These are phyloP conservation scores for Coemansia sp. DNA, from an alignment of 192 early-diverging fungal species.

Conservation along the genomic window DNA sequence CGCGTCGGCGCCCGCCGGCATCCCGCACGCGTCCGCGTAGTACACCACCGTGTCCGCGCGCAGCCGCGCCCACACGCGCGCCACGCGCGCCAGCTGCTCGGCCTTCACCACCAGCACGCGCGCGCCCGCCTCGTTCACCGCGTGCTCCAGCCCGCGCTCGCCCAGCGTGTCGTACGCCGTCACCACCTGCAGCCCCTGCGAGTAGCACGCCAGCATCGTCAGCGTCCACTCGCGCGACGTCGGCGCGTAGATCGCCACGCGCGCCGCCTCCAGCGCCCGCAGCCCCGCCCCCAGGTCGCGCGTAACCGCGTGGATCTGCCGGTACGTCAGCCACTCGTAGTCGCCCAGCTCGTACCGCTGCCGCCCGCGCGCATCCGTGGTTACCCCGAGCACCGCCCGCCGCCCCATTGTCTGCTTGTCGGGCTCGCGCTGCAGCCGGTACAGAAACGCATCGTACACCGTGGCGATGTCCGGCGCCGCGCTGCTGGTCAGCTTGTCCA, in stretches of 20 bases:
- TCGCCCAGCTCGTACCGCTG: slow-evolving; percentile 60
- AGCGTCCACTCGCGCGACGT: slow-evolving; percentile 56
- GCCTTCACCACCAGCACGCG: slow-evolving; percentile 58
- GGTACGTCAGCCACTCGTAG: slow-evolving; percentile 81
- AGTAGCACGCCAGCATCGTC: slow-evolving; percentile 52
- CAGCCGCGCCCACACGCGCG: slow-evolving; percentile 1
- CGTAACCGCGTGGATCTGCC: slow-evolving; percentile 57
- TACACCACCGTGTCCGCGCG: slow-evolving; percentile 55
- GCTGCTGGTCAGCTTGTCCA: slow-evolving; percentile 14
- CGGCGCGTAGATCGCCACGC: slow-evolving; percentile 65
- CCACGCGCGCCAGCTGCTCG: slow-evolving; percentile 45
- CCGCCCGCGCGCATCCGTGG: slow-evolving; percentile 56
- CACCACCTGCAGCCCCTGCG: slow-evolving; percentile 69
- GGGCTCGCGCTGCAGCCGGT: slow-evolving; percentile 55
- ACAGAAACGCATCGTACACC: slow-evolving; percentile 65
- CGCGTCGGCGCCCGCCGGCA: slow-evolving; percentile 41
- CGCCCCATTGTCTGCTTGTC: slow-evolving; percentile 66
- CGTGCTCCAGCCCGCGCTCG: slow-evolving; percentile 75
- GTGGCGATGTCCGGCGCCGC: slow-evolving; percentile 55
- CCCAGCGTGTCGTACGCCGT: slow-evolving; percentile 85
- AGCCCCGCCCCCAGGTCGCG: slow-evolving; percentile 69
- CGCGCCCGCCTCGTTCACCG: slow-evolving; percentile 78
- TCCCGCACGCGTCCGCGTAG: slow-evolving; percentile 29
- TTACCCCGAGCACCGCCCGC: slow-evolving; percentile 59
- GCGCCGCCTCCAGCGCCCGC: slow-evolving; percentile 53